These are phyloP conservation scores for Termitomyces sp. DNA, from an alignment of 768 basidiomycete species.

Conservation along the genomic window DNA sequence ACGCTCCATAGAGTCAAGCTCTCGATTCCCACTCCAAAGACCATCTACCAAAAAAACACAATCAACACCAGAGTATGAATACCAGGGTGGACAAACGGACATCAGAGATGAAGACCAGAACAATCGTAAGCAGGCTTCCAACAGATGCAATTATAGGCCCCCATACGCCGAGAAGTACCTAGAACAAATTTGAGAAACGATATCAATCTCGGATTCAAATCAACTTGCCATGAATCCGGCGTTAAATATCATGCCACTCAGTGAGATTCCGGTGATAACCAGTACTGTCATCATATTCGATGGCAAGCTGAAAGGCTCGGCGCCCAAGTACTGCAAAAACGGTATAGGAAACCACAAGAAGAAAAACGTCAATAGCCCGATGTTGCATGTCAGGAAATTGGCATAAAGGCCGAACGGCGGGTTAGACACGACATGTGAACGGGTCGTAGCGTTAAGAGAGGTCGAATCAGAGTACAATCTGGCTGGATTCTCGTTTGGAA, in stretches of 20 bases:
- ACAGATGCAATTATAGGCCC: conserved; percentile 86
- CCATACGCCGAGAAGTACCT: conserved; percentile 83
- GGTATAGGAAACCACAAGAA: conserved; percentile 78
- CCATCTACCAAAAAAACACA: conserved; percentile 20
- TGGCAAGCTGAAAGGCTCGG: conserved; percentile 68
- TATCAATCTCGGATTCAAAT: neutral
- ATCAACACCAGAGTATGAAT: neutral
- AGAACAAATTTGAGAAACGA: conserved; percentile 1
- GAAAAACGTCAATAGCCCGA: conserved; percentile 74
- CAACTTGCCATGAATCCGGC: conserved; percentile 74
- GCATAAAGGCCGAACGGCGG: conserved; percentile 84
- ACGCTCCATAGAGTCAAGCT: conserved; percentile 68
- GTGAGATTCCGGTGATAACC: conserved; percentile 63
- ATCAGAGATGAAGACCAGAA: conserved; percentile 80
- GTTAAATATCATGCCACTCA: conserved; percentile 74
- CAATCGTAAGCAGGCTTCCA: conserved; percentile 91
- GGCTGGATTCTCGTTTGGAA: conserved; percentile 26
- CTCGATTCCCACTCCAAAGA: conserved; percentile 60
- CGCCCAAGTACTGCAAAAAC: conserved; percentile 57
- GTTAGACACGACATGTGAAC: conserved; percentile 36
- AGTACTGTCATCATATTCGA: conserved; percentile 34
- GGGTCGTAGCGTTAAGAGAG: neutral
- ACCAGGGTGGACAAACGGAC: conserved; percentile 25
- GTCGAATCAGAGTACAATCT: conserved; percentile 8
- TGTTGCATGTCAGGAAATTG: conserved; percentile 71